Evolutionary conservation across 306 rosid species (phyloP).

Genomic region (Quercus wislizeni): DNA sequence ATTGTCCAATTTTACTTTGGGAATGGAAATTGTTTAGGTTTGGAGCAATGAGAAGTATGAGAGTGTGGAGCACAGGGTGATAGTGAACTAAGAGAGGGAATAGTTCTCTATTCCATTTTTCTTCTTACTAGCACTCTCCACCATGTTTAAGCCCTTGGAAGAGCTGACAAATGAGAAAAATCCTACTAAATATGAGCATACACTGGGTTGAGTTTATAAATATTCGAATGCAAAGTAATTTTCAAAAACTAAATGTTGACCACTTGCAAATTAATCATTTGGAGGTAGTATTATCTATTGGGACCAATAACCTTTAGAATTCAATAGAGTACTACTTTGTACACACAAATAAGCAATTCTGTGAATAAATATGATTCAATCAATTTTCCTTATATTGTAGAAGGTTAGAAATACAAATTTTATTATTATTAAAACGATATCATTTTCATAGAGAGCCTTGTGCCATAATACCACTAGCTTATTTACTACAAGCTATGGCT

Average conservation of each 20-base stretch:
- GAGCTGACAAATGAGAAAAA: conserved; percentile 35
- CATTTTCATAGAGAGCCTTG: no score
- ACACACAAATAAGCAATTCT: no score
- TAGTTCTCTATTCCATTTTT: conserved; percentile 47
- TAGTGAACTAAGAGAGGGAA: conserved; percentile 44
- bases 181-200: conserved; percentile 46
- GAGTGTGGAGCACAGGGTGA: conserved; percentile 65
- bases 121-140: no score
- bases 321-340: no score
- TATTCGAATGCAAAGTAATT: conserved; percentile 32
- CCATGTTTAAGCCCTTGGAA: conserved; percentile 31
- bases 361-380: no score
- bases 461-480: no score
- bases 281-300: not conserved
- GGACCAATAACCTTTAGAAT: not conserved
- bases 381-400: no score
- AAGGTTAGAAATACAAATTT: no score
- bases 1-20: not conserved
- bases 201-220: conserved; percentile 54
- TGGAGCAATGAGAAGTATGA: conserved; percentile 31
- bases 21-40: conserved; percentile 37
- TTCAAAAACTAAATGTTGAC: conserved; percentile 40
- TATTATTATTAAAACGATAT: no score
- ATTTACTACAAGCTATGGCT: no score
- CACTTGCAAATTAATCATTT: conserved; percentile 47